A percentile compares a stretch with the other conserved stretches of the same genome.
These are phyloP conservation scores for Penicillium crystallinum DNA, from an alignment of 495 filamentous ascomycete species.

Conservation along the genomic window DNA sequence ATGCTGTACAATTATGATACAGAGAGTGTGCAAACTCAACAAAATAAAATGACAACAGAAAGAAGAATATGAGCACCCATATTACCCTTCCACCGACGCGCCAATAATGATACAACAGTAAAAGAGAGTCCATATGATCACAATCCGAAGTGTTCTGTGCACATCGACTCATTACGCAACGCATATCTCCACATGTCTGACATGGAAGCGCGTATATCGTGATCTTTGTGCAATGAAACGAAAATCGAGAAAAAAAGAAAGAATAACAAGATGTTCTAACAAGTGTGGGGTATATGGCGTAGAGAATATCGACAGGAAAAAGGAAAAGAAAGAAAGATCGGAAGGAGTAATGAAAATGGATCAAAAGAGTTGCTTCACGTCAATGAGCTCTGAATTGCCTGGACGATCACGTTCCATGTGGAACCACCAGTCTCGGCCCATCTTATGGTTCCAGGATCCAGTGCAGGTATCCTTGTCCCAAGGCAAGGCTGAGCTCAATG, in stretches of 20 bases:
- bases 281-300: slow-evolving; percentile 30
- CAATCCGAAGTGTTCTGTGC: background rate
- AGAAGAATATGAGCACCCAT: slow-evolving; percentile 1
- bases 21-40: slow-evolving; percentile 13
- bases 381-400: slow-evolving; percentile 34
- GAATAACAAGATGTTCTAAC: slow-evolving; percentile 14
- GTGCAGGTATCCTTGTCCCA: slow-evolving; percentile 46
- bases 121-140: background rate
- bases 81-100: background rate
- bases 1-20: slow-evolving; percentile 18
- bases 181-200: background rate
- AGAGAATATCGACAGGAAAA: slow-evolving; percentile 5
- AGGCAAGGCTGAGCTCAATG: slow-evolving; percentile 25
- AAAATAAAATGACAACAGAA: background rate
- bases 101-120: background rate
- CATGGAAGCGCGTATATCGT: slow-evolving; percentile 7
- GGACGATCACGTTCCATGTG: slow-evolving; percentile 47
- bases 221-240: background rate
- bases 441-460: slow-evolving; percentile 45
- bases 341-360: background rate
- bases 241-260: slow-evolving; percentile 1
- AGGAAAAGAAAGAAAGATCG: background rate
- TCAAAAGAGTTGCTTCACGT: slow-evolving; percentile 39
- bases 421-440: slow-evolving; percentile 47
- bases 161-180: background rate